Evolutionary conservation across 1,284 basidiomycete genomes (phyloP), one percentile per base, ranked within the genome.

Genomic region (Moesziomyces parantarcticus): DNA sequence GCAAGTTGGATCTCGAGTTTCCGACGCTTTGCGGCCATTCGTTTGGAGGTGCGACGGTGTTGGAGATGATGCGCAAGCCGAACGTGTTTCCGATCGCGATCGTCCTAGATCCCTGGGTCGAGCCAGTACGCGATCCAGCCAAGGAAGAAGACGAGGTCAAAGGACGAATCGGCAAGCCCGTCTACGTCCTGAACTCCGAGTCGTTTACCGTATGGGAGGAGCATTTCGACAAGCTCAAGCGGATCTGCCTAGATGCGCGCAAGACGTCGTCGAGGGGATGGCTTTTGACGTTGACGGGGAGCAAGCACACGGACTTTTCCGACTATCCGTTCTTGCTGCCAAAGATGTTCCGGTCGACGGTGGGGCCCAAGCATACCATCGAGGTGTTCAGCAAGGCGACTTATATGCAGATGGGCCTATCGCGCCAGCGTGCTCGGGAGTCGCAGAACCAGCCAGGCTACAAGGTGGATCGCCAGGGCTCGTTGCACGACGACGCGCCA

Each of bases 1-100:
- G 70, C 0, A 71, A 77, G 34, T 29, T 84, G 16, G 78, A 79
- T 40, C 9, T 84, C 7, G 61, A 65, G 3, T 50, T 42, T 18
- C 68, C 67, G 6, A 55, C 65, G 10, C 42, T 81, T 5, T 57
- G 64, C 21, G 78, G 84, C 0, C 84, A 84, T 46, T 78, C 73
- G 3, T 84, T 84, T 36, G 84, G 84, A 8, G 83, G 83, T 11
- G 75, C 77, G 8, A 80, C 79, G 9, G 57, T 79, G 47, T 45
- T 78, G 21, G 77, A 80, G 51, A 48, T 66, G 53, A 63, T 74
- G 59, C 61, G 78, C 16, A 53, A 29, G 23, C 40, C 48, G 20
- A 67, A 74, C 22, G 36, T 61, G 14, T 77, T 70, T 29, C 58
- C 63, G 18, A 67, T 65, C 9, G 75, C 64, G 36, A 75, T 77